A percentile compares a stretch with the other conserved stretches of the same genome.
phyloP scores from a whole-genome alignment of 768 basidiomycete species.

The Pleurotus sapidus region DNA sequence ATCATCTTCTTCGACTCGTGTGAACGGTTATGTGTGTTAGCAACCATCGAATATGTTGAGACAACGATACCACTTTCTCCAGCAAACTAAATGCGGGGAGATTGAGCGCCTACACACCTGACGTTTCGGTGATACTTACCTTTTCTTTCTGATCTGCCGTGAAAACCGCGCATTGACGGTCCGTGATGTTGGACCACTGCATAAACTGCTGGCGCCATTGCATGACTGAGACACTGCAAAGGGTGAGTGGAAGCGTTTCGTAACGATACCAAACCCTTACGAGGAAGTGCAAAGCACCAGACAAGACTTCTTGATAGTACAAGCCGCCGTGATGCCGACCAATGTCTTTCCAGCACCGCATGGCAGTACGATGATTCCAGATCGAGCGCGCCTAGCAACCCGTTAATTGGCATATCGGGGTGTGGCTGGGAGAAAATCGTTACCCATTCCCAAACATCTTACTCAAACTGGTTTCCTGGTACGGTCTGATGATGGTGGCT shows the following conservation, averaged over 20 bases:
- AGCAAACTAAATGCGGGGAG: conserved; percentile 62
- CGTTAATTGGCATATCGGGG: background rate
- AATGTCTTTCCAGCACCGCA: conserved; percentile 99
- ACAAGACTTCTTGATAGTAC: conserved; percentile 99
- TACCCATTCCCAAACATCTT: conserved; percentile 99
- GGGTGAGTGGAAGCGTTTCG: background rate
- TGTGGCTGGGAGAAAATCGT: conserved; percentile 14
- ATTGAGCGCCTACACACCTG: conserved; percentile 6
- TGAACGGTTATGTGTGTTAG: conserved; percentile 97
- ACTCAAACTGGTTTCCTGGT: conserved; percentile 96
- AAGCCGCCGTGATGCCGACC: conserved; percentile 99
- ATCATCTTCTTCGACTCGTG: conserved; percentile 99
- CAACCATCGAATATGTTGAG: conserved; percentile 99
- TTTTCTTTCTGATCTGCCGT: conserved; percentile 98
- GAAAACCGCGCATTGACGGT: conserved; percentile 95
- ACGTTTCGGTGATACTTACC: conserved; percentile 36
- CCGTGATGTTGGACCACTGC: conserved; percentile 98
- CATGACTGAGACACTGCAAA: conserved; percentile 82
- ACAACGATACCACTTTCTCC: conserved; percentile 98
- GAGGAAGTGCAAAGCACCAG: conserved; percentile 97
- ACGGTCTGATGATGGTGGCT: conserved; percentile 94
- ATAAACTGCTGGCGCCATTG: conserved; percentile 99
- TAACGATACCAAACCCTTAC: conserved; percentile 45
- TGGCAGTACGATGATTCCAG: conserved; percentile 96
- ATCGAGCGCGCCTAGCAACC: conserved; percentile 79